These are phyloP conservation scores for Geosmithia morbida DNA, from an alignment of 2,329 filamentous ascomycete genomes.

Conservation along the genomic window DNA sequence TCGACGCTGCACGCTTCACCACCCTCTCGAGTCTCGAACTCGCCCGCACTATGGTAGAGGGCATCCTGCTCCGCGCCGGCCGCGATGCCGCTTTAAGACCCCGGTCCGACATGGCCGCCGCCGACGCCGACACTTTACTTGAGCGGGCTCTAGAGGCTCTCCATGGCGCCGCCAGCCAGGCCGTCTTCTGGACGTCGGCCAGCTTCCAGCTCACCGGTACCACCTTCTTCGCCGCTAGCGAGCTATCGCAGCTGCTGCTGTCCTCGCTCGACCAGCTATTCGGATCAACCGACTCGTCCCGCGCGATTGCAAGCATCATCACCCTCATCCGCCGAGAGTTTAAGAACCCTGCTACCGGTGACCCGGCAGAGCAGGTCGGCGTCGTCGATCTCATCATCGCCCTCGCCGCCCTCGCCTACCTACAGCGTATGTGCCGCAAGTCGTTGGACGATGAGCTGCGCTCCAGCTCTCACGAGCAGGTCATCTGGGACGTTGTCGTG, in stretches of 20 bases:
- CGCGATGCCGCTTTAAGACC: constrained; percentile 28
- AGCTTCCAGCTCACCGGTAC: constrained; percentile 44
- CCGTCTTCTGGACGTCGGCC: constrained; percentile 47
- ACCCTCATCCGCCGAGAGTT: constrained; percentile 50
- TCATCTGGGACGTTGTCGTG: constrained; percentile 54
- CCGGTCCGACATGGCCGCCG: constrained; percentile 28
- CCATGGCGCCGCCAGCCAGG: constrained; percentile 40
- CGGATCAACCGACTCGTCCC: constrained; percentile 54
- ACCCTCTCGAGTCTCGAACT: constrained; percentile 43
- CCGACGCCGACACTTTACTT: constrained; percentile 40
- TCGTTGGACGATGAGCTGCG: constrained; percentile 33
- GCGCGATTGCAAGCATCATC: constrained; percentile 53
- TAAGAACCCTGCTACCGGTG: constrained; percentile 44
- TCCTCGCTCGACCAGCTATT: constrained; percentile 49
- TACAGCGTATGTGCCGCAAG: constrained; percentile 42
- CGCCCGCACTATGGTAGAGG: constrained; percentile 38
- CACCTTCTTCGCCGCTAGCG: constrained; percentile 36
- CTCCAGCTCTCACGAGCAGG: constrained; percentile 34
- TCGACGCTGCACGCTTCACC: constrained; percentile 39
- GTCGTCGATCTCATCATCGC: constrained; percentile 47
- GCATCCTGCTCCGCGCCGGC: constrained; percentile 36
- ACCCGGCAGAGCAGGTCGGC: constrained; percentile 42
- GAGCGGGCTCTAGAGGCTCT: constrained; percentile 41
- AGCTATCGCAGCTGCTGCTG: constrained; percentile 42
- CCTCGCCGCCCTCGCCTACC: constrained; percentile 43